A percentile compares a stretch with the other conserved stretches of the same genome.
Conservation (phyloP, 805 yeast species). For the Ogataea nonfermentans region DNA sequence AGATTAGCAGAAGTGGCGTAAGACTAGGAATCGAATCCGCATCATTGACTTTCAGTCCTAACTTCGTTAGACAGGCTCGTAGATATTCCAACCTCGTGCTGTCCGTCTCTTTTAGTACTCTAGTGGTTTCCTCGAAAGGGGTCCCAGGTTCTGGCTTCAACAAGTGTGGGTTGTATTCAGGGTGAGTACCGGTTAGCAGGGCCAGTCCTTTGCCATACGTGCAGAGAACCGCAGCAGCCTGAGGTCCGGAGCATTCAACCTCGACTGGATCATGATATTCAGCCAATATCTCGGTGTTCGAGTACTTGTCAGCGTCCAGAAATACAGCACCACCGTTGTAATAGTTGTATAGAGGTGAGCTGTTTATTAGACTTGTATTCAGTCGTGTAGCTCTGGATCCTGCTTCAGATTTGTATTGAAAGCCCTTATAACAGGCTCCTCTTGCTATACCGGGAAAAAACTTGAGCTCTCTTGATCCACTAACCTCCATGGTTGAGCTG, state of each 20-base stretch:
- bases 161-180: constrained; percentile 69
- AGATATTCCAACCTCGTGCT: constrained; percentile 54
- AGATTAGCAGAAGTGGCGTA: constrained; percentile 62
- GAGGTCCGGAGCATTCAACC: constrained; percentile 37
- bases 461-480: constrained; percentile 78
- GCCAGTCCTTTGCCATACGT: constrained; percentile 73
- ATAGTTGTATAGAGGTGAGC: constrained; percentile 42
- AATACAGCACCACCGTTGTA: constrained; percentile 92
- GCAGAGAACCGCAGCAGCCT: constrained; percentile 74
- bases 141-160: constrained; percentile 35
- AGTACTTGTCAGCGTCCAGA: constrained; percentile 63
- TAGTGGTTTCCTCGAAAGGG: constrained; percentile 37
- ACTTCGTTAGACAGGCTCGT: constrained; percentile 49
- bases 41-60: constrained; percentile 71
- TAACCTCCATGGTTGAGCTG: constrained; percentile 65
- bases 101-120: constrained; percentile 43
- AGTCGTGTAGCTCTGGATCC: constrained; percentile 69
- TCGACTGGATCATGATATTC: constrained; percentile 56
- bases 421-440: constrained; percentile 83
- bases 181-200: constrained; percentile 81
- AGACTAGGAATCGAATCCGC: constrained; percentile 56
- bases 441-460: constrained; percentile 81
- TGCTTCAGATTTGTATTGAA: constrained; percentile 67
- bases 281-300: constrained; percentile 71
- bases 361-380: constrained; percentile 32